Conservation (phyloP, 306 rosid genomes). For the Cucurbita maxima region DNA sequence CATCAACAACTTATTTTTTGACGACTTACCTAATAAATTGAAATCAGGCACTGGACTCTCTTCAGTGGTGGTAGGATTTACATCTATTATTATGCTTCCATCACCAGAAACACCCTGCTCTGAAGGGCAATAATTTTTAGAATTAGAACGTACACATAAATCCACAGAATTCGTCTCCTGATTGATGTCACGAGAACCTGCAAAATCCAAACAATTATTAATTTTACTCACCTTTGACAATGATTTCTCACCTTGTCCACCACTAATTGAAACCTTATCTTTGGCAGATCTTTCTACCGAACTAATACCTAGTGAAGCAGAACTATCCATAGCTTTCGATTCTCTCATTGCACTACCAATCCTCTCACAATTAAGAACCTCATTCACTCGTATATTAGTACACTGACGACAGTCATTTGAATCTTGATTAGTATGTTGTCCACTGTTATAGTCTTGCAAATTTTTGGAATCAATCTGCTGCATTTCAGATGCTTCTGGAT, state of each 20-base stretch:
- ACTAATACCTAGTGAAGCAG: slow-evolving; percentile 25
- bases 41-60: slow-evolving; percentile 15
- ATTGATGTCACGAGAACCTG: slow-evolving; percentile 21
- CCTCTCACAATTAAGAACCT: slow-evolving; percentile 14
- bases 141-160: slow-evolving; percentile 14
- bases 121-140: slow-evolving; percentile 20
- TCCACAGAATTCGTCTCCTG: slow-evolving; percentile 20
- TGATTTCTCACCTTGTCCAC: slow-evolving; percentile 19
- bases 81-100: slow-evolving; percentile 26
- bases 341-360: slow-evolving; percentile 11
- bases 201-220: slow-evolving; percentile 20
- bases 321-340: slow-evolving; percentile 15
- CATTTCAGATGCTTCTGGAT: slow-evolving; percentile 23
- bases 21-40: slow-evolving; percentile 10
- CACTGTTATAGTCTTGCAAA: slow-evolving; percentile 20
- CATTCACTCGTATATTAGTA: slow-evolving; percentile 19
- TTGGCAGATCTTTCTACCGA: slow-evolving; percentile 15
- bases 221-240: slow-evolving; percentile 22
- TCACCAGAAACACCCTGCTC: slow-evolving; percentile 24
- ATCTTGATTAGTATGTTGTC: slow-evolving; percentile 16
- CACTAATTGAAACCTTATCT: slow-evolving; percentile 17
- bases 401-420: slow-evolving; percentile 12
- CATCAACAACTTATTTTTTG: slow-evolving; percentile 18
- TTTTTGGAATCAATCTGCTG: slow-evolving; percentile 12
- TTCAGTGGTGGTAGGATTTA: slow-evolving; percentile 15